These are phyloP conservation scores for Jatropha podagrica DNA, from an alignment of 441 rosid genomes.

Conservation along the genomic window DNA sequence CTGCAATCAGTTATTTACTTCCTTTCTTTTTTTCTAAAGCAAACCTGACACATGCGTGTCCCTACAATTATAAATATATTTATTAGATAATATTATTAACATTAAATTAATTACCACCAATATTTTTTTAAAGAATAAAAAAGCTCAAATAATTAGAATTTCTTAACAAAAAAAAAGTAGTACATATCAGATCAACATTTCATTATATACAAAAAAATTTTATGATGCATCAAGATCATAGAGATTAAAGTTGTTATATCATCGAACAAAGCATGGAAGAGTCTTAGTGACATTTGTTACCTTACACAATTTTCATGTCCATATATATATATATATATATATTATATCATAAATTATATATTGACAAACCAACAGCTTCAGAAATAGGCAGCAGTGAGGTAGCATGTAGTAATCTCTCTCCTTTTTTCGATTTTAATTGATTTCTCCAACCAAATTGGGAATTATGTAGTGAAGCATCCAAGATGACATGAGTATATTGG, in stretches of 20 bases:
- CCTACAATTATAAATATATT: too few species aligned
- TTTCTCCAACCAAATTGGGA: conserved; percentile 5
- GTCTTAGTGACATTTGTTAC: conserved; percentile 1
- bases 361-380: conserved; percentile 23
- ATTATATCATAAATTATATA: background rate
- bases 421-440: background rate
- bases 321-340: background rate
- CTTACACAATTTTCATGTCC: conserved; percentile 5
- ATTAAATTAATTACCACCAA: too few species aligned
- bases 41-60: too few species aligned
- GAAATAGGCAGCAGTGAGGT: too few species aligned
- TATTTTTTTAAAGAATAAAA: too few species aligned
- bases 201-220: background rate
- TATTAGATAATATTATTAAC: too few species aligned
- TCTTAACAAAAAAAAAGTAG: too few species aligned
- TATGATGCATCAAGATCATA: background rate
- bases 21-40: too few species aligned
- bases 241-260: background rate
- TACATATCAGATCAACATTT: background rate
- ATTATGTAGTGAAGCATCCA: conserved; percentile 51
- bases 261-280: background rate
- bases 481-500: conserved; percentile 58
- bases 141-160: too few species aligned
- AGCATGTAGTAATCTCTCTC: too few species aligned
- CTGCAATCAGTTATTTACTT: too few species aligned